A percentile compares a stretch with the other conserved stretches of the same genome.
These are phyloP conservation scores for Ceratonia siliqua DNA, from an alignment of 306 rosid genomes.

Conservation along the genomic window DNA sequence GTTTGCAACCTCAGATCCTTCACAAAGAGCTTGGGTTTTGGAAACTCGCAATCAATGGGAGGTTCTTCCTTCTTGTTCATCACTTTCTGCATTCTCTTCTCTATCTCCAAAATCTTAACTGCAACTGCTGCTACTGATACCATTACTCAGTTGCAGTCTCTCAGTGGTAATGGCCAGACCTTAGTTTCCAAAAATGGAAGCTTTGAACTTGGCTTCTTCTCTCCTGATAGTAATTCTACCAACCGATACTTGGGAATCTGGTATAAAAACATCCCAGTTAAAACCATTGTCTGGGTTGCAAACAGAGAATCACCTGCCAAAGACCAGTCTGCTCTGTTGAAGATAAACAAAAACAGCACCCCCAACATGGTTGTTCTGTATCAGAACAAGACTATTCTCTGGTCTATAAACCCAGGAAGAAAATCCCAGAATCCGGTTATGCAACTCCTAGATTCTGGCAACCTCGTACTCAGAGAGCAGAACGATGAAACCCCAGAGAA, in stretches of 20 bases:
- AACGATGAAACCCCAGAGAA: not conserved
- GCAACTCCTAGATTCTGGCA: constrained; percentile 34
- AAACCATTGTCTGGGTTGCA: constrained; percentile 51
- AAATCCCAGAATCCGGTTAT: constrained; percentile 18
- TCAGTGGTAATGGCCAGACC: constrained; percentile 34
- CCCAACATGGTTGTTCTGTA: constrained; percentile 29
- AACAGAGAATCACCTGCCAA: constrained; percentile 44
- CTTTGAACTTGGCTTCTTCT: constrained; percentile 55
- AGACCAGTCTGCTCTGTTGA: constrained; percentile 28
- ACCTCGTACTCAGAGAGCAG: constrained; percentile 35
- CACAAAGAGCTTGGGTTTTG: not conserved
- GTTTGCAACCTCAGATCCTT: not conserved
- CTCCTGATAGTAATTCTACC: constrained; percentile 33
- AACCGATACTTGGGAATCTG: constrained; percentile 49
- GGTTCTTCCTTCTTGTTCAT: not conserved
- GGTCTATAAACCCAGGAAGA: constrained; percentile 29
- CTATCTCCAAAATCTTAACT: not conserved
- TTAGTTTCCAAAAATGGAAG: constrained; percentile 38
- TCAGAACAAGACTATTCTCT: not conserved
- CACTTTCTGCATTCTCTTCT: constrained; percentile 3
- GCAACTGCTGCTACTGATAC: constrained; percentile 7
- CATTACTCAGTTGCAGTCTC: constrained; percentile 13
- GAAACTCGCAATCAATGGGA: not conserved
- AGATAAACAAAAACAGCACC: constrained; percentile 7
- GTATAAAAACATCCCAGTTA: constrained; percentile 34